A percentile compares a stretch with the other conserved stretches of the same genome.
phyloP scores from a whole-genome alignment of 2,329 filamentous ascomycete species.

The Aureobasidium zeae region DNA sequence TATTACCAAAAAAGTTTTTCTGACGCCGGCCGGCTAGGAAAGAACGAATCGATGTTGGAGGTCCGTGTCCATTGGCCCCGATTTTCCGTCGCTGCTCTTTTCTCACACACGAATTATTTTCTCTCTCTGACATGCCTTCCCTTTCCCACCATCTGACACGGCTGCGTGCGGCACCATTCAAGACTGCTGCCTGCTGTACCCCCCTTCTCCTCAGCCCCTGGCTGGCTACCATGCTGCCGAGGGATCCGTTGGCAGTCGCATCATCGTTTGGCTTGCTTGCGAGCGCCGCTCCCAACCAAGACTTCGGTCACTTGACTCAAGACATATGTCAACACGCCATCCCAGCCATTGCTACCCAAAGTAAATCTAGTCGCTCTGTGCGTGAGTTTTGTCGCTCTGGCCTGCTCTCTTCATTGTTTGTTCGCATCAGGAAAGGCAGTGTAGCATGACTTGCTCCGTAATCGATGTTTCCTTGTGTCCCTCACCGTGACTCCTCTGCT shows the following conservation, averaged over 20 bases:
- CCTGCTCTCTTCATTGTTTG: background rate
- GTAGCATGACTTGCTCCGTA: too few species aligned
- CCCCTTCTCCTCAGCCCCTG: background rate
- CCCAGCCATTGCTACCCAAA: too few species aligned
- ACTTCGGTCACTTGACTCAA: too few species aligned
- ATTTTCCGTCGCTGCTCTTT: slow-evolving; percentile 11
- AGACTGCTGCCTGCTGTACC: background rate
- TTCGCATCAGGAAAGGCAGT: background rate
- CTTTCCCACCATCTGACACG: background rate
- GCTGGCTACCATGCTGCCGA: too few species aligned
- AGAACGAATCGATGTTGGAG: background rate
- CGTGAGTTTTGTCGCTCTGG: too few species aligned
- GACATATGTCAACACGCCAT: too few species aligned
- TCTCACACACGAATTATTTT: too few species aligned
- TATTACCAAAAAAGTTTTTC: slow-evolving; percentile 11
- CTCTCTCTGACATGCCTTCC: too few species aligned
- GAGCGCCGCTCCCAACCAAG: slow-evolving; percentile 4
- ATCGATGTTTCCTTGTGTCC: too few species aligned
- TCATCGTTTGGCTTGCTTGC: background rate
- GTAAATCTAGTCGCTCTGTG: too few species aligned
- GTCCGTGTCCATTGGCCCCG: slow-evolving; percentile 2
- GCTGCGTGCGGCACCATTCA: background rate
- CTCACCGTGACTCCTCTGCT: too few species aligned
- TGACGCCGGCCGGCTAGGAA: background rate
- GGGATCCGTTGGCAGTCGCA: slow-evolving; percentile 5